Conservation (phyloP, 305 asterid genomes). For the Solanum hybrid region DNA sequence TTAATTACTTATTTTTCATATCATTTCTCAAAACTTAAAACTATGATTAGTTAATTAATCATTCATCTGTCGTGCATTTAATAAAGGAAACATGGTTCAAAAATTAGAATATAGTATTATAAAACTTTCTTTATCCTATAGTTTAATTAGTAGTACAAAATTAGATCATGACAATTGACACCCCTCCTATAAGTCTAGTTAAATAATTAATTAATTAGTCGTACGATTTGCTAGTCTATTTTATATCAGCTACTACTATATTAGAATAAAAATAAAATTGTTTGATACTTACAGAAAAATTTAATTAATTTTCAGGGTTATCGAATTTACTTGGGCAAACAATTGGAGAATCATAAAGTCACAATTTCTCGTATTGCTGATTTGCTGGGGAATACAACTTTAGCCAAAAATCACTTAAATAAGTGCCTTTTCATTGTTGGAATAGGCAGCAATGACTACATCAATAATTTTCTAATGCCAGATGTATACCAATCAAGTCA, state of each 20-base stretch:
- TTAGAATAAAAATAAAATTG: not conserved
- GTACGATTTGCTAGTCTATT: not conserved
- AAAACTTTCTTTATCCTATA: not conserved
- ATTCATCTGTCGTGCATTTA: not conserved
- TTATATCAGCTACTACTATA: not conserved
- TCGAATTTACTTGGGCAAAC: slow-evolving; percentile 26
- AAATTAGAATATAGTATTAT: not conserved
- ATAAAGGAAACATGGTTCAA: not conserved
- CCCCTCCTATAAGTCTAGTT: not conserved
- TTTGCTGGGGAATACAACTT: not conserved
- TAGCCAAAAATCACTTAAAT: slow-evolving; percentile 11
- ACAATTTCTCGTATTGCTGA: not conserved
- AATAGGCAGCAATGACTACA: slow-evolving; percentile 50
- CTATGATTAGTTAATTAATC: not conserved
- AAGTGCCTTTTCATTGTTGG: slow-evolving; percentile 35
- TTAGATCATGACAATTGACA: not conserved
- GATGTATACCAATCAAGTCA: slow-evolving; percentile 3
- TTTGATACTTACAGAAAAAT: not conserved
- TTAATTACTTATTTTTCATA: too few species aligned
- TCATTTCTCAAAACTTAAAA: too few species aligned
- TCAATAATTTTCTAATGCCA: slow-evolving; percentile 47
- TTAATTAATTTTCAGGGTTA: slow-evolving; percentile 29
- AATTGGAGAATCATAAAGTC: slow-evolving; percentile 27
- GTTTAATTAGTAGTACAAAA: not conserved
- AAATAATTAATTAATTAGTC: not conserved